A percentile compares a stretch with the other conserved stretches of the same genome.
These are phyloP conservation scores for Xerocomus nothofagi DNA, from an alignment of 1,284 basidiomycete genomes.

Conservation along the genomic window DNA sequence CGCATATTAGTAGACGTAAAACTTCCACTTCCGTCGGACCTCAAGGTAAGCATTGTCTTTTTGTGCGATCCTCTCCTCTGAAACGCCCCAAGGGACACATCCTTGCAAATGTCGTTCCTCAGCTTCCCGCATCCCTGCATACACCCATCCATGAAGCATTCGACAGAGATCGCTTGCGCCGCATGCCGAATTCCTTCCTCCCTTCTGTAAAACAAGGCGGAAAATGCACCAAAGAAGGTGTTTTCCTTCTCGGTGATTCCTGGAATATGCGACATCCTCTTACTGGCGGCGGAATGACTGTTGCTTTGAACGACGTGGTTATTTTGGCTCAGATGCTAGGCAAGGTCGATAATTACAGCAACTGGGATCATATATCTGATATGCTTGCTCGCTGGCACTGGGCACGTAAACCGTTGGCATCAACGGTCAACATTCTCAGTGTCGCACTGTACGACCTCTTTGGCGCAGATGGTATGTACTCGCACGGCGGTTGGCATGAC, in stretches of 20 bases:
- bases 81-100: conserved; percentile 58
- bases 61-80: background rate
- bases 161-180: conserved; percentile 71
- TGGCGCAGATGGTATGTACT: conserved; percentile 73
- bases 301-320: conserved; percentile 84
- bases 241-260: conserved; percentile 90
- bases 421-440: conserved; percentile 88
- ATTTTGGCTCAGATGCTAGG: conserved; percentile 66
- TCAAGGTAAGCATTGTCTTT: conserved; percentile 56
- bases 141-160: conserved; percentile 62
- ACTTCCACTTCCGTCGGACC: conserved; percentile 78
- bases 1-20: conserved; percentile 94
- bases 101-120: conserved; percentile 69
- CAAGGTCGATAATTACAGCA: conserved; percentile 47
- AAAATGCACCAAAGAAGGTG: conserved; percentile 61
- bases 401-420: conserved; percentile 76
- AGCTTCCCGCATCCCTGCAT: conserved; percentile 74
- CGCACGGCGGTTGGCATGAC: background rate
- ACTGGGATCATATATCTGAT: conserved; percentile 64
- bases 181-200: conserved; percentile 97
- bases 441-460: conserved; percentile 92
- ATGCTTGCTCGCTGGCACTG: conserved; percentile 79
- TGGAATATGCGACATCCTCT: conserved; percentile 99
- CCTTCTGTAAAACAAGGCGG: conserved; percentile 82
- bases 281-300: conserved; percentile 97